A percentile compares a stretch with the other conserved stretches of the same genome.
These are phyloP conservation scores for Epichloe typhina DNA, from an alignment of 2,329 filamentous ascomycete species.

Conservation along the genomic window DNA sequence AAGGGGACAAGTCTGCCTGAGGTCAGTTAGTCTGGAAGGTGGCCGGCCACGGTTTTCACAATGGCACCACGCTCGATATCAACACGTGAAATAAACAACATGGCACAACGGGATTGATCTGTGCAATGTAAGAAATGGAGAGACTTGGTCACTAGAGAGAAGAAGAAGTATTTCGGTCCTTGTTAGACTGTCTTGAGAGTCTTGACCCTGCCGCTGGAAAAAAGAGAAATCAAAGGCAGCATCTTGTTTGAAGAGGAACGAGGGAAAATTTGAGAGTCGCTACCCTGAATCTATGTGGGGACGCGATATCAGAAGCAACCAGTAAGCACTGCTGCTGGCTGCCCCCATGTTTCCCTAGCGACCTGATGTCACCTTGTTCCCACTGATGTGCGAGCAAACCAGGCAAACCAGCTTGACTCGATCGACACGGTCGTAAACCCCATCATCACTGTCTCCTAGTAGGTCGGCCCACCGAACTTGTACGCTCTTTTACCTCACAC, in stretches of 20 bases:
- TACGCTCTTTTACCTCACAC: not conserved
- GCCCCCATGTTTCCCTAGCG: conserved; percentile 6
- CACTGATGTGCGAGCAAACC: not conserved
- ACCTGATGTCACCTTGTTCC: conserved; percentile 7
- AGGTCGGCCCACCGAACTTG: not conserved
- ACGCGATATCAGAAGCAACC: not conserved
- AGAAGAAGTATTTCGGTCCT: not conserved
- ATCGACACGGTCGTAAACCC: not conserved
- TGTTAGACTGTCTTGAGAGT: too few species aligned
- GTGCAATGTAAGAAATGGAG: not conserved
- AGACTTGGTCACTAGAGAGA: not conserved
- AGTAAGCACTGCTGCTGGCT: not conserved
- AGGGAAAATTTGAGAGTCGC: not conserved
- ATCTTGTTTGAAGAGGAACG: not conserved
- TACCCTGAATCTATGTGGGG: not conserved
- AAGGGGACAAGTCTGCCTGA: too few species aligned
- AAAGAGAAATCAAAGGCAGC: not conserved
- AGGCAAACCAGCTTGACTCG: too few species aligned
- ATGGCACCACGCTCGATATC: not conserved
- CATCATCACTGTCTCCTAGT: not conserved
- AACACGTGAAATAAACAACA: not conserved
- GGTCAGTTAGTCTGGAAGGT: not conserved
- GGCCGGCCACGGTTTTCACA: not conserved
- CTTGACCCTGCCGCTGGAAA: not conserved
- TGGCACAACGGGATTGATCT: not conserved